Base-by-base conservation (phyloP, 2,329 filamentous ascomycete species). In the Cordyceps cicadae region DNA sequence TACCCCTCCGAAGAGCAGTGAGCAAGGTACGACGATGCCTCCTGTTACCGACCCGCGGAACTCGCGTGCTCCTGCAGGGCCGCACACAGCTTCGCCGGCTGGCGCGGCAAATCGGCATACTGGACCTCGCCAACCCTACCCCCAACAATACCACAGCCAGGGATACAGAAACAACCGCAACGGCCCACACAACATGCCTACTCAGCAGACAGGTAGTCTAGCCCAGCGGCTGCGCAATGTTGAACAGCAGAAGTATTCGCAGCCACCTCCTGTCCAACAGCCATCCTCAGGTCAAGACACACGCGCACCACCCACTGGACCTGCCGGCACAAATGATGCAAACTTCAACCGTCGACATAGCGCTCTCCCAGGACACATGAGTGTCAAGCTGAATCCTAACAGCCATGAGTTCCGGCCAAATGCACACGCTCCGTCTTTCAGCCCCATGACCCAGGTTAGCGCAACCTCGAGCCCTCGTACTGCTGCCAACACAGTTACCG, bases 381-480 rank as follows among this genome's bases (percentile, higher is more conserved):
- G 77, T 4, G 77, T 77, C 51, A 85, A 85, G 71, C 70, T 87
- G 66, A 87, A 87, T 64, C 85, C 85, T 7, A 86, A 84, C 67
- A 87, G 80, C 66, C 79, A 83, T 69, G 92, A 96, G 68, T 97
- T 97, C 75, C 87, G 88, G 65, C 94, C 93, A 19, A 95, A 88
- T 67, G 87, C 90, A 5, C 88, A 88, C 63, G 92, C 92, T 0
- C 82, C 84, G 50, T 81, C 87, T 1, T 97, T 99, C 75, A 93
- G 87, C 66, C 93, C 89, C 5, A 89, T 76, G 26, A 78, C 80
- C 4, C 78, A 80, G 52, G 77, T 79, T n/a, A 90, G 87, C 69
- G 80, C 83, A 52, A 81, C 84, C 41, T 90, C 89, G 3, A 95
- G 89, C 69, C 90, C 91, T 34, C 81, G 82, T 39, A 84, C 87